phyloP scores from a whole-genome alignment of 345 rosid genomes.

The Eucalyptus marginata region DNA sequence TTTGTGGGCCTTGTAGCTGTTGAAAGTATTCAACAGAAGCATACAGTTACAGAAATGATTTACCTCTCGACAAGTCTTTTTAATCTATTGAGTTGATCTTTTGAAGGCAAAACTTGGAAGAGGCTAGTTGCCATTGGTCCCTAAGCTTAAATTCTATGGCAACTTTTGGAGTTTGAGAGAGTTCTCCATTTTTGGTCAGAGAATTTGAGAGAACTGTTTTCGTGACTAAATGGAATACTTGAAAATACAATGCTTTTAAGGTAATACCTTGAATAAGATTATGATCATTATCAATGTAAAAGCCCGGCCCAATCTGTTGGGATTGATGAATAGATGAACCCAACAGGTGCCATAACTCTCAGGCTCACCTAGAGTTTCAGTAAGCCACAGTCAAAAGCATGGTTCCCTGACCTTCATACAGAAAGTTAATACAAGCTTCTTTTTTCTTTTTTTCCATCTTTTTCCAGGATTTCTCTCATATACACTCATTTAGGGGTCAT shows the following conservation, averaged over 20 bases:
- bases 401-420: not conserved
- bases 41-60: not conserved
- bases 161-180: not conserved
- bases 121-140: not conserved
- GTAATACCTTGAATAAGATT: not conserved
- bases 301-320: not conserved
- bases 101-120: not conserved
- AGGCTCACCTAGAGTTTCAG: not conserved
- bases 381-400: not conserved
- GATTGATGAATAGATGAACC: not conserved
- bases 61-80: not conserved
- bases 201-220: not conserved
- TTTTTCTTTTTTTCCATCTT: not conserved
- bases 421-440: not conserved
- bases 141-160: not conserved
- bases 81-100: not conserved
- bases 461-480: conserved; percentile 70
- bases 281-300: not conserved
- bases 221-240: not conserved
- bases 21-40: not conserved
- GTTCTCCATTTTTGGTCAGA: not conserved
- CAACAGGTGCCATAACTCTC: not conserved
- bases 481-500: conserved; percentile 77
- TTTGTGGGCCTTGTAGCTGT: not conserved
- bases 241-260: not conserved